Evolutionary conservation across 2,329 filamentous ascomycete genomes (phyloP).

Genomic region (Metarhizium humberi): DNA sequence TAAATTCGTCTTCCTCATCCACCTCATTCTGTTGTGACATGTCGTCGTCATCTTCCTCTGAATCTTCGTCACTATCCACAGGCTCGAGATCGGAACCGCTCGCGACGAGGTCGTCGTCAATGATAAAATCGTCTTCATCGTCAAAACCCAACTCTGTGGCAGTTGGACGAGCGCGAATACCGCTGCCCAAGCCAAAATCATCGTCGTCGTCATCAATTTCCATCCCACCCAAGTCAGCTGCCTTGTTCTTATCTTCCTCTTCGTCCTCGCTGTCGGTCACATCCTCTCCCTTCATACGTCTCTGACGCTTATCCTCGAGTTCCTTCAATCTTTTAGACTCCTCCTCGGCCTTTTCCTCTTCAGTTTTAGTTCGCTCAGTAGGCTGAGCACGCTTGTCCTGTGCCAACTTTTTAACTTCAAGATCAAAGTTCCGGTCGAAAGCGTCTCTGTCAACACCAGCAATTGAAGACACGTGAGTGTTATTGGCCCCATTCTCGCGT

Average conservation of each 20-base stretch:
- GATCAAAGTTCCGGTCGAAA: slow-evolving; percentile 81
- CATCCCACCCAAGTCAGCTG: slow-evolving; percentile 22
- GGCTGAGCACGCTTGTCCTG: slow-evolving; percentile 80
- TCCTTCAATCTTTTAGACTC: slow-evolving; percentile 69
- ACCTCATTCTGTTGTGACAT: slow-evolving; percentile 28
- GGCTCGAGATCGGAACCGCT: slow-evolving; percentile 64
- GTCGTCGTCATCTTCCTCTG: slow-evolving; percentile 32
- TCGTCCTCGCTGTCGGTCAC: slow-evolving; percentile 55
- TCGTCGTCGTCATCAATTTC: slow-evolving; percentile 33
- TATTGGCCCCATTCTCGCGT: slow-evolving; percentile 16
- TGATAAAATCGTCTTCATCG: slow-evolving; percentile 87
- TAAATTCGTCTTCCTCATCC: slow-evolving; percentile 60
- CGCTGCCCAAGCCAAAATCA: slow-evolving; percentile 50
- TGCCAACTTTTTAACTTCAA: slow-evolving; percentile 70
- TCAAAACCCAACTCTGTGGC: slow-evolving; percentile 64
- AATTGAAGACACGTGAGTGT: slow-evolving; percentile 20
- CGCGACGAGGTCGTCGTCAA: slow-evolving; percentile 82
- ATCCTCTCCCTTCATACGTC: slow-evolving; percentile 81
- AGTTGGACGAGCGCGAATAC: slow-evolving; percentile 47
- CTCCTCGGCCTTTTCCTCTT: slow-evolving; percentile 72
- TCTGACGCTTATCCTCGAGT: slow-evolving; percentile 72
- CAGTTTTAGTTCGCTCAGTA: slow-evolving; percentile 81
- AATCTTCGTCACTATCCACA: slow-evolving; percentile 43
- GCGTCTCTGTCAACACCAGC: slow-evolving; percentile 53
- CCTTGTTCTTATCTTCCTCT: slow-evolving; percentile 28